Percentiles rank a stretch among this genome's conserved stretches.
phyloP scores from a whole-genome alignment of 2,329 filamentous ascomycete genomes.

The Alternaria alternata region DNA sequence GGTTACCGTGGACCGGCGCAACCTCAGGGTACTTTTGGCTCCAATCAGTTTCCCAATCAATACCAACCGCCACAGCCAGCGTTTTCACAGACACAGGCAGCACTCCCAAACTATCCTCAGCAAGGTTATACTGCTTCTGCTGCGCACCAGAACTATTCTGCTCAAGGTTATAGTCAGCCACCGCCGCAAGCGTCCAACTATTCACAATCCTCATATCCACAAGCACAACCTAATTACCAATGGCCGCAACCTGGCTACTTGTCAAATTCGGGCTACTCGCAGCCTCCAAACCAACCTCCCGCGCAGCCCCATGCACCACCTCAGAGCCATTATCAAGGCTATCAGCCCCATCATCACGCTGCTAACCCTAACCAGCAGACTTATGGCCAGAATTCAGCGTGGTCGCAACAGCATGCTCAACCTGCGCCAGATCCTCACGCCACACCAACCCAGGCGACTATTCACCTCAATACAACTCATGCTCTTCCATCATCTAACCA shows the following conservation, averaged over 20 bases:
- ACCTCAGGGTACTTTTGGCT: slow-evolving; percentile 39
- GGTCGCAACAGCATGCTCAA: slow-evolving; percentile 28
- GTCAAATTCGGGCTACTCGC: slow-evolving; percentile 32
- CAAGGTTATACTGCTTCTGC: slow-evolving; percentile 33
- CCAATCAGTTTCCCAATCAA: slow-evolving; percentile 35
- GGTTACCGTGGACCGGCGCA: slow-evolving; percentile 53
- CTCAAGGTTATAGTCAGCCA: slow-evolving; percentile 35
- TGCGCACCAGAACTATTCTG: slow-evolving; percentile 31
- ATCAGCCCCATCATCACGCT: slow-evolving; percentile 27
- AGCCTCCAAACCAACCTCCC: slow-evolving; percentile 30
- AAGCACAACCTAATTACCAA: slow-evolving; percentile 30
- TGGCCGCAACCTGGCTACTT: slow-evolving; percentile 39
- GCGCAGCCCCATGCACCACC: slow-evolving; percentile 33
- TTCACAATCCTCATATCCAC: slow-evolving; percentile 31
- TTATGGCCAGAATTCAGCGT: slow-evolving; percentile 34
- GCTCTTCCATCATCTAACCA: slow-evolving; percentile 16
- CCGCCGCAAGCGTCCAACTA: slow-evolving; percentile 27
- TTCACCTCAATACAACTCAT: slow-evolving; percentile 28
- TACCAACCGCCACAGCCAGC: slow-evolving; percentile 39
- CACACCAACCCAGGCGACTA: slow-evolving; percentile 39
- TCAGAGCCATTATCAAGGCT: slow-evolving; percentile 29
- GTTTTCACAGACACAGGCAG: slow-evolving; percentile 36
- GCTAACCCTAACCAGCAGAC: slow-evolving; percentile 33
- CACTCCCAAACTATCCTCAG: slow-evolving; percentile 29
- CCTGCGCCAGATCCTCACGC: slow-evolving; percentile 34